Base-by-base conservation (phyloP, 2,329 filamentous ascomycete species). In the Botrytis medusae region DNA sequence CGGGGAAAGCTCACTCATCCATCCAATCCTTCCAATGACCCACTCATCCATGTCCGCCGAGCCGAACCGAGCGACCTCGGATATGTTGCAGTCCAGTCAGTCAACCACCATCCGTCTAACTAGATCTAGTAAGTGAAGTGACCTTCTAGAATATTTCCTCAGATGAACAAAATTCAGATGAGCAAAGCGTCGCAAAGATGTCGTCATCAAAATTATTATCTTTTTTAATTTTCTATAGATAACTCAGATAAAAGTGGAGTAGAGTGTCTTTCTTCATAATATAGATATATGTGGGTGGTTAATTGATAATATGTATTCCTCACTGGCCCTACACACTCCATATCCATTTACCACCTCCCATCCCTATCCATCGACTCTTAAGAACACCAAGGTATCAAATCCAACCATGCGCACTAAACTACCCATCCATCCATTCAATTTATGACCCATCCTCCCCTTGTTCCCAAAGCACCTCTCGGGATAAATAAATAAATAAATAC, bases 321-420 rank as follows among this genome's bases (percentile, higher is more conserved):
- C 10, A 46, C 40, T 51, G 7, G 3, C 48, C 46, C n/a, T 68
- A 68, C 63, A 69, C 29, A 29, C 14, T 61, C 51, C 68, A 20
- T 32, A 70, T 70, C 29, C 68, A 60, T 60, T 68, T 57, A 12
- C 48, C 65, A 25, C 18, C 22, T 69, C 48, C 37, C 48, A 57
- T 32, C 57, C 22, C n/a, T 22, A 65, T 72, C 70, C 70, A 72
- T 67, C 37, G 51, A 46, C 34, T 73, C 76, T 78, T 70, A 76
- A 65, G 63, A 75, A 77, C 76, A 74, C 77, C 76, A 74, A 78
- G 77, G 77, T 79, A 79, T 79, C 78, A 79, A 77, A 78, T 76
- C 77, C 77, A 68, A 65, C 72, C 73, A 75, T 74, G 73, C 75
- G 62, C 60, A 62, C 42, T 37, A 67, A 72, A 67, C 44, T 54